phyloP scores from a whole-genome alignment of 257 asterid genomes.

The Petrea volubilis region DNA sequence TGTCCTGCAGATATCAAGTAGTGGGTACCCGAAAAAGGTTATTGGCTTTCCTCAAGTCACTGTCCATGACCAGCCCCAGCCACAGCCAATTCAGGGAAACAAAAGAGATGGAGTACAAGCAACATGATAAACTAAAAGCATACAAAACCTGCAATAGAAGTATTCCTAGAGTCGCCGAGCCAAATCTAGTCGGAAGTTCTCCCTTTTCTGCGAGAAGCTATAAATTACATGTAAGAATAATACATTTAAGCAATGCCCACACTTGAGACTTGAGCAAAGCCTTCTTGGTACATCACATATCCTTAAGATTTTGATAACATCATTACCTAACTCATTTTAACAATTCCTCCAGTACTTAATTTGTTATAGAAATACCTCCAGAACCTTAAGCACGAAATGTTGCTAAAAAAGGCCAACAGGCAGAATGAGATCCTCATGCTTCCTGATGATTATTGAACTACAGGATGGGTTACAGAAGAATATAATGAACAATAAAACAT shows the following conservation, averaged over 20 bases:
- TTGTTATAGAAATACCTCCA: neutral
- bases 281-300: constrained; percentile 4
- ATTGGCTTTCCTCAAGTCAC: constrained; percentile 30
- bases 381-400: neutral
- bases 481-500: neutral
- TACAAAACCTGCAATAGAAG: constrained; percentile 84
- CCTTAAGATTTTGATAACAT: neutral
- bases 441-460: neutral
- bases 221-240: constrained; percentile 45
- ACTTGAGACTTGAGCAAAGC: neutral
- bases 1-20: constrained; percentile 76
- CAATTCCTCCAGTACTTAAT: neutral
- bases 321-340: constrained; percentile 7
- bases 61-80: constrained; percentile 30
- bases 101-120: constrained; percentile 1
- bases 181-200: constrained; percentile 97
- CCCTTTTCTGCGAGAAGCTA: constrained; percentile 99
- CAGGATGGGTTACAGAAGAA: neutral
- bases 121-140: constrained; percentile 16
- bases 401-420: neutral
- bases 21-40: constrained; percentile 34
- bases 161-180: constrained; percentile 96
- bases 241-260: neutral
- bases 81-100: constrained; percentile 25
- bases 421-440: neutral